Evolutionary conservation across 164 flowering plant species (phyloP), one percentile per base, ranked within the genome.

Genomic region (Berberis vulgaris): DNA sequence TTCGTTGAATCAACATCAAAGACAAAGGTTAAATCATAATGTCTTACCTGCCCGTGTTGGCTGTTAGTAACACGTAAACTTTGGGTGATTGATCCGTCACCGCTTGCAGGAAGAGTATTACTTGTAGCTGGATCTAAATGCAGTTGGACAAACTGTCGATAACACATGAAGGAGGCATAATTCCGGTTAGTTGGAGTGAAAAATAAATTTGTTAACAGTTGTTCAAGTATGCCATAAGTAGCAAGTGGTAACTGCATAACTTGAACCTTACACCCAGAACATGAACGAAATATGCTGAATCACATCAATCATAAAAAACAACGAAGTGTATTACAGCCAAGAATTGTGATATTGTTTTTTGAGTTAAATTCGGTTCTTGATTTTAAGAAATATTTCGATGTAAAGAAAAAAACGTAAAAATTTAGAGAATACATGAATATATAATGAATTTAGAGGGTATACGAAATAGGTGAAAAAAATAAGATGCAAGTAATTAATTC

Each of bases 101-200:
- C 91, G 70, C 79, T 79, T 55, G 82, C 85, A 57, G 86, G 97
- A 62, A 94, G 86, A 62, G 78, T 78, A 69, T 82, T 94, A 70
- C 95, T 64, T 67, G 86, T 87, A 43, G 99, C 97, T 60, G 99
- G 95, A 59, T 94, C 97, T 53, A 94, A 77, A 67, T 84, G 91
- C 73, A 94, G 73, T 64, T 91, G 97, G 66, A 91, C 82, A 78
- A 91, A 94, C 99, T 94, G 92, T n/a, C 45, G 49, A 70, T 69
- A 43, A 65, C 8, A 52, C 8, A n/a, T 3, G 4, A 11, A 52
- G 2, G 13, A 7, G 2, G 26, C 26, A 26, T 26, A 26, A 26
- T 26, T 26, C 26, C 54, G 10, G 50, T 0, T 41, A 41, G 61
- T 58, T 41, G n/a, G 5, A 9, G 45, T 5, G 5, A 58, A 11